Percentiles rank a stretch among this genome's conserved stretches.
These are phyloP conservation scores for Arthrobotrys entomopaga DNA, from an alignment of 2,329 filamentous ascomycete genomes.

Conservation along the genomic window DNA sequence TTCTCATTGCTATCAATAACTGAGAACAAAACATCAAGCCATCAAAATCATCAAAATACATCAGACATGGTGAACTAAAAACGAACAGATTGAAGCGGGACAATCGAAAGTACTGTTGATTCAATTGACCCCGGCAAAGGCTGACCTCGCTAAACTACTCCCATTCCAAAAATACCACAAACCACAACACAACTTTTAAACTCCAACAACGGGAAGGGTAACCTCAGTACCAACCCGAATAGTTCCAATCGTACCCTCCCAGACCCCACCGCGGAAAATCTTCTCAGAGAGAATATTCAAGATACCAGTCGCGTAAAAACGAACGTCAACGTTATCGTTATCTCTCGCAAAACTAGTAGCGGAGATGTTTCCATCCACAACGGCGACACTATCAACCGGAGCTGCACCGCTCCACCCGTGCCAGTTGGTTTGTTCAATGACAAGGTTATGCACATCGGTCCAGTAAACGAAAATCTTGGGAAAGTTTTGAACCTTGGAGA, in stretches of 20 bases:
- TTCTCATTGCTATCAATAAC: background rate
- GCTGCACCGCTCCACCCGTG: conserved; percentile 12
- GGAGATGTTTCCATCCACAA: conserved; percentile 13
- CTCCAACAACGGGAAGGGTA: conserved; percentile 28
- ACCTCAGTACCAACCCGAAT: conserved; percentile 25
- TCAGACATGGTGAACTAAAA: too few relatives aligned
- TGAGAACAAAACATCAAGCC: too few relatives aligned
- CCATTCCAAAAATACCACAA: too few relatives aligned
- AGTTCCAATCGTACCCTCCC: conserved; percentile 17
- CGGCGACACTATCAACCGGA: conserved; percentile 27
- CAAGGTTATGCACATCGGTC: conserved; percentile 18
- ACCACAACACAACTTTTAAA: background rate
- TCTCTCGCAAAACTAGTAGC: conserved; percentile 31
- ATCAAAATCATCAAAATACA: too few relatives aligned
- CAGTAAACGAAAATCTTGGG: conserved; percentile 42
- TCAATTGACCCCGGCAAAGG: too few relatives aligned
- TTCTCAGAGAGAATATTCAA: conserved; percentile 39
- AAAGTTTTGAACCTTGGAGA: conserved; percentile 9
- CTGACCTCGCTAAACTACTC: too few relatives aligned
- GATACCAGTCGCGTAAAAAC: conserved; percentile 18
- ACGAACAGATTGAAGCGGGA: too few relatives aligned
- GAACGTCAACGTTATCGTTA: conserved; percentile 21
- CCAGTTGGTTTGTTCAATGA: conserved; percentile 23
- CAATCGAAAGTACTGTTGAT: too few relatives aligned
- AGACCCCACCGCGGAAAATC: conserved; percentile 17